Evolutionary conservation across 306 rosid species (phyloP).

Genomic region (Calophaca sinica): DNA sequence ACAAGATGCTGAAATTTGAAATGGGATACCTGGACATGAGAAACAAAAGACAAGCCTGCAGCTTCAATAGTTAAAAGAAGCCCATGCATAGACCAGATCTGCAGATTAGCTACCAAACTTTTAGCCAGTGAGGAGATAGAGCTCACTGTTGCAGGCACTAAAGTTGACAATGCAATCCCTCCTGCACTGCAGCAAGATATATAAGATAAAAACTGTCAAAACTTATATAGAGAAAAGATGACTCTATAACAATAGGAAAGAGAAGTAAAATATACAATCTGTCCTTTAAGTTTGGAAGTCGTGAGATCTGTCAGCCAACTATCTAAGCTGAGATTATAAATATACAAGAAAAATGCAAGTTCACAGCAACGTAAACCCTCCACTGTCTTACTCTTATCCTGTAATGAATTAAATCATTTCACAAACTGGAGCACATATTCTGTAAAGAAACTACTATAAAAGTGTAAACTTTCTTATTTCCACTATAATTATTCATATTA

Average conservation of each 20-base stretch:
- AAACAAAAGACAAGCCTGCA: slow-evolving; percentile 94
- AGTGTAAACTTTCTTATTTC: no score
- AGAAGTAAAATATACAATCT: slow-evolving; percentile 9
- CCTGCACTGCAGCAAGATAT: slow-evolving; percentile 87
- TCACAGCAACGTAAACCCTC: slow-evolving; percentile 7
- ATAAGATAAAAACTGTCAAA: slow-evolving; percentile 46
- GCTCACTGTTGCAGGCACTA: slow-evolving; percentile 95
- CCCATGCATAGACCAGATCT: slow-evolving; percentile 98
- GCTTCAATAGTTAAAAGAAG: slow-evolving; percentile 97
- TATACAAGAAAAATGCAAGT: not conserved
- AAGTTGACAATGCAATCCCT: slow-evolving; percentile 95
- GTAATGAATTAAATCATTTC: no score
- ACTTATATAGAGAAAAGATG: slow-evolving; percentile 2
- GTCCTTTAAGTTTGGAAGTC: slow-evolving; percentile 7
- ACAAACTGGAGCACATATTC: no score
- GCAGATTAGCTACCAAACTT: slow-evolving; percentile 81
- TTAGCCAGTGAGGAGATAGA: slow-evolving; percentile 81
- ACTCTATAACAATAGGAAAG: not conserved
- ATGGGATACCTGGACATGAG: slow-evolving; percentile 91
- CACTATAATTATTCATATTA: no score
- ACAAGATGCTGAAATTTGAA: slow-evolving; percentile 35
- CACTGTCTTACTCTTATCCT: no score
- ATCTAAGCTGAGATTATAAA: slow-evolving; percentile 18
- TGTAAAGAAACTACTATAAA: no score
- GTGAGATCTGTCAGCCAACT: slow-evolving; percentile 7